Evolutionary conservation across 202 grass and related monocot species (phyloP).

Genomic region (Schoenoplectus tabernaemontani): DNA sequence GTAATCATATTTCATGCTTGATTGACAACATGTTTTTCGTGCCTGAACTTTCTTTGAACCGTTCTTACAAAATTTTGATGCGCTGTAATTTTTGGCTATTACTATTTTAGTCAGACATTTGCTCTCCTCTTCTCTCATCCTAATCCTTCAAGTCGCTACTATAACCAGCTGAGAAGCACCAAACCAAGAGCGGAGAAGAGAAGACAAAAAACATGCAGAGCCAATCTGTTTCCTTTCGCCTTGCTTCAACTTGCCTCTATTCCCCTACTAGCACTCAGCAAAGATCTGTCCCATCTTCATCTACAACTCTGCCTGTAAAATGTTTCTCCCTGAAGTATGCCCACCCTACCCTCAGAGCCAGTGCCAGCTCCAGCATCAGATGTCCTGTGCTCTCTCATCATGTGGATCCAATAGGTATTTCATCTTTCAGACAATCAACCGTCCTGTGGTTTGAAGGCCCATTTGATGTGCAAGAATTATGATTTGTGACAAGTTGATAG

Average conservation of each 20-base stretch:
- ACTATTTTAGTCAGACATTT: background rate
- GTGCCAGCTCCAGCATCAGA: background rate
- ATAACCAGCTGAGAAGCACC: background rate
- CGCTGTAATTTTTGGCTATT: background rate
- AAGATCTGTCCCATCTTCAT: background rate
- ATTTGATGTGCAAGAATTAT: background rate
- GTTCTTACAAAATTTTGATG: too few species aligned
- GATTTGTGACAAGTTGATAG: background rate
- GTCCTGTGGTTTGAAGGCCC: background rate
- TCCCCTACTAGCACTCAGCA: background rate
- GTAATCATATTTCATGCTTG: background rate
- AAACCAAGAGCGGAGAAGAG: too few species aligned
- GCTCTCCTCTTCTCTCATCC: background rate
- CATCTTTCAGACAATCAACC: background rate
- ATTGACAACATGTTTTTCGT: too few species aligned
- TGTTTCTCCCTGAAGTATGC: background rate
- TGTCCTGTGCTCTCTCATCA: background rate
- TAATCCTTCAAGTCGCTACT: background rate
- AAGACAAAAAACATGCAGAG: background rate
- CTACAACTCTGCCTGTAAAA: background rate
- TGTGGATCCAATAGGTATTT: slow-evolving; percentile 7
- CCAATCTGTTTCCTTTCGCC: slow-evolving; percentile 6
- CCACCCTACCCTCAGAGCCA: background rate
- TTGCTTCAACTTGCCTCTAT: background rate
- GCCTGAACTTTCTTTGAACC: too few species aligned